These are phyloP conservation scores for Cyclocybe aegerita DNA, from an alignment of 768 basidiomycete genomes.

Conservation along the genomic window DNA sequence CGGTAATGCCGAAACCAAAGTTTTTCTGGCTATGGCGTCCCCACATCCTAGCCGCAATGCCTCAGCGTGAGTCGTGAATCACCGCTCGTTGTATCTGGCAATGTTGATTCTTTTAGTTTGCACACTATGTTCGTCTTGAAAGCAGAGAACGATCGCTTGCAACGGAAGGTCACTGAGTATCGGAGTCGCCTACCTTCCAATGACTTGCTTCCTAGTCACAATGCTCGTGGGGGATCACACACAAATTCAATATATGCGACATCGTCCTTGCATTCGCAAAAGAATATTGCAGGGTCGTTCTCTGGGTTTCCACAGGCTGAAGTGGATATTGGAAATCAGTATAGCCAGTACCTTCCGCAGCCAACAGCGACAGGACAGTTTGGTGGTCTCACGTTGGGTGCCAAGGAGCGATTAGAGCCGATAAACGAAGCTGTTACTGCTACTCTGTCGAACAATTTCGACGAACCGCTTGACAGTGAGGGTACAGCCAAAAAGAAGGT, in stretches of 20 bases:
- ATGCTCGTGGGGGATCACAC: conserved; percentile 16
- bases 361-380: no score
- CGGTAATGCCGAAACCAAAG: conserved; percentile 40
- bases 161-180: conserved; percentile 54
- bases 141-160: conserved; percentile 80
- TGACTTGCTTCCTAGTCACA: conserved; percentile 18
- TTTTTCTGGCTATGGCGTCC: conserved; percentile 73
- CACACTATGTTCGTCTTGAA: conserved; percentile 81
- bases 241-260: conserved; percentile 35
- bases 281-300: not conserved
- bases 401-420: no score
- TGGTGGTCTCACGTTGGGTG: no score
- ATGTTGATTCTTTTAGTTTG: conserved; percentile 41
- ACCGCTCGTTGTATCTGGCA: not conserved
- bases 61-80: conserved; percentile 48
- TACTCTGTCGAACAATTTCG: no score
- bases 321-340: not conserved
- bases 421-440: no score
- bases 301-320: not conserved
- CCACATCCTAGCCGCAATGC: conserved; percentile 76
- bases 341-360: no score
- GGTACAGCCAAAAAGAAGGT: conserved; percentile 67
- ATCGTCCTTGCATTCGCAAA: conserved; percentile 24
- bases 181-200: conserved; percentile 28
- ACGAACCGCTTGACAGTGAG: conserved; percentile 21